These are phyloP conservation scores for Epichloe sylvatica DNA, from an alignment of 2,329 filamentous ascomycete genomes.

Conservation along the genomic window DNA sequence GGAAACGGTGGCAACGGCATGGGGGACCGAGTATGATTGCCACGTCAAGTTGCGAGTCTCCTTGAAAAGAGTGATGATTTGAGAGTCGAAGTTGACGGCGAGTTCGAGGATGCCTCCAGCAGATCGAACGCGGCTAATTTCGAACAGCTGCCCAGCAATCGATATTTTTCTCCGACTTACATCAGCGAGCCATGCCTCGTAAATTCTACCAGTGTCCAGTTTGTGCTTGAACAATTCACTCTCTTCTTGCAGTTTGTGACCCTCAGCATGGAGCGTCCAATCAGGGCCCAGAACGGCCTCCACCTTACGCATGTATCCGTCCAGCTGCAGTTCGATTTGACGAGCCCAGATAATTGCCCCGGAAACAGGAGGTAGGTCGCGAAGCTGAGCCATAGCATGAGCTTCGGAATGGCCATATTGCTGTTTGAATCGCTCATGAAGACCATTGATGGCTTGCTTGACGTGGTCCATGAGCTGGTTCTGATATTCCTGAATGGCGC, in stretches of 20 bases:
- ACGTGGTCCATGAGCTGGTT: slow-evolving; percentile 96
- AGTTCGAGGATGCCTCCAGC: slow-evolving; percentile 81
- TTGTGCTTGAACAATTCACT: slow-evolving; percentile 92
- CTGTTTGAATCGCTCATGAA: slow-evolving; percentile 96
- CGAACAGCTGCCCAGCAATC: slow-evolving; percentile 84
- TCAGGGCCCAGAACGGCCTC: slow-evolving; percentile 91
- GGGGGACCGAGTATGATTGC: slow-evolving; percentile 88
- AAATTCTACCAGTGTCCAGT: slow-evolving; percentile 84
- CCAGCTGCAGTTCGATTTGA: slow-evolving; percentile 90
- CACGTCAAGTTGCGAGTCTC: slow-evolving; percentile 92
- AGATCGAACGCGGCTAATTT: slow-evolving; percentile 76
- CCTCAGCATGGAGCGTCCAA: slow-evolving; percentile 88
- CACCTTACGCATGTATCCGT: slow-evolving; percentile 98
- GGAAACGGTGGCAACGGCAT: slow-evolving; percentile 86
- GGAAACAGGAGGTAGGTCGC: slow-evolving; percentile 87
- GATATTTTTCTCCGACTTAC: slow-evolving; percentile 79
- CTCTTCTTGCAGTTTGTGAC: slow-evolving; percentile 83
- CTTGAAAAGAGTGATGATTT: slow-evolving; percentile 96
- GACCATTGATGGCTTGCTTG: slow-evolving; percentile 80
- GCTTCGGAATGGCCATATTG: slow-evolving; percentile 98
- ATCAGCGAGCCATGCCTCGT: slow-evolving; percentile 88
- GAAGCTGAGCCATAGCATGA: slow-evolving; percentile 93
- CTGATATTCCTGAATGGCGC: slow-evolving; percentile 95
- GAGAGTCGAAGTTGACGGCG: slow-evolving; percentile 88
- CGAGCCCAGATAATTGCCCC: slow-evolving; percentile 96